Evolutionary conservation across 2,329 filamentous ascomycete genomes (phyloP).

Genomic region (Emmonsiellopsis sp.): DNA sequence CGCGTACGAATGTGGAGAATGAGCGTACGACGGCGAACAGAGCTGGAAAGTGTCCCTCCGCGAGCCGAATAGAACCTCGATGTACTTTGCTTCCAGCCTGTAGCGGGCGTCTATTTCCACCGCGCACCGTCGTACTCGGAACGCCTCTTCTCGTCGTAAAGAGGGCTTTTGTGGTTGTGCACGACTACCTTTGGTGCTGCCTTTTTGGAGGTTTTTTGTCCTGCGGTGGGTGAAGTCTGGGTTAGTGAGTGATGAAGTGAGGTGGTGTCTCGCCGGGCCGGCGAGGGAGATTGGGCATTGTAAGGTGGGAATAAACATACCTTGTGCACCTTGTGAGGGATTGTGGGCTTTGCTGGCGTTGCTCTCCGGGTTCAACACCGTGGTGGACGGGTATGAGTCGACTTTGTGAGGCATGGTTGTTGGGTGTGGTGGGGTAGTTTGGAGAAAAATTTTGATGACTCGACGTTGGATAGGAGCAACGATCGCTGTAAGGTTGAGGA

Average conservation of each 20-base stretch:
- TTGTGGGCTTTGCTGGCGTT: neutral
- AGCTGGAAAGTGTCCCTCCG: neutral
- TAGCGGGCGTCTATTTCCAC: slow-evolving; percentile 8
- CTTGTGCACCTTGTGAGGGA: slow-evolving; percentile 3
- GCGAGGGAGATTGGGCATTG: neutral
- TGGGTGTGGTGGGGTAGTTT: neutral
- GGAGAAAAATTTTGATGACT: neutral
- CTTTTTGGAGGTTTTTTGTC: slow-evolving; percentile 5
- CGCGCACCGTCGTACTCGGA: slow-evolving; percentile 1
- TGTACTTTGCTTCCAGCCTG: neutral
- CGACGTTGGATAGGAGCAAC: neutral
- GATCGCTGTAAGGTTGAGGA: neutral
- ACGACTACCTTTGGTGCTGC: slow-evolving; percentile 1
- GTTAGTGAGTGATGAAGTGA: slow-evolving; percentile 4
- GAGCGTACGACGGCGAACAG: neutral
- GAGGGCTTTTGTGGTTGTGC: slow-evolving; percentile 8
- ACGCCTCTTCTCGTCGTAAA: slow-evolving; percentile 6
- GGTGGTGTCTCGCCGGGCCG: neutral
- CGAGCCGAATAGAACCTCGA: neutral
- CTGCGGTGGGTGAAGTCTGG: neutral
- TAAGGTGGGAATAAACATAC: slow-evolving; percentile 3
- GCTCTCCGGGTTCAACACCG: neutral
- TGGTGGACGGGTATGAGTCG: slow-evolving; percentile 13
- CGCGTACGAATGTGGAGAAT: neutral
- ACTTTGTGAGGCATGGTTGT: slow-evolving; percentile 9